phyloP scores from a whole-genome alignment of 225 moss, liverwort and hornwort species.

The Asterella californica region DNA sequence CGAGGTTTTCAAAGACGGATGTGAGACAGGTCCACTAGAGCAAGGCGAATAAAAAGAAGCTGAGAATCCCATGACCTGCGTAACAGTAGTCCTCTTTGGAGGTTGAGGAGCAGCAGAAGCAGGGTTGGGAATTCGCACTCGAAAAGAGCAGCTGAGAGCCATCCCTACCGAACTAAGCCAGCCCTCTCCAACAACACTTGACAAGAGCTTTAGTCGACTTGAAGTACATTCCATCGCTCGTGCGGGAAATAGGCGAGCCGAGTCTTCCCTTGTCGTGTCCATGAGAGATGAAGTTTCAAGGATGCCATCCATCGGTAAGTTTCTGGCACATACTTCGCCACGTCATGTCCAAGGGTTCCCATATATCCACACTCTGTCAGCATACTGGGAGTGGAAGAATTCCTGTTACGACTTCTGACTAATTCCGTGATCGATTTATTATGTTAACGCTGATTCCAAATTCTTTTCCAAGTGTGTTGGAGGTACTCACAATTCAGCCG shows the following conservation, averaged over 20 bases:
- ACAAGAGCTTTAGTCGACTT: too few species aligned
- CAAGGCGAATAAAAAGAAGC: neutral
- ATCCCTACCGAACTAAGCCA: neutral
- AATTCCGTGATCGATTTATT: too few species aligned
- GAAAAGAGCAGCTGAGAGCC: neutral
- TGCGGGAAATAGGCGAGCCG: neutral
- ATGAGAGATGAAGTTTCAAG: neutral
- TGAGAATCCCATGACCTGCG: neutral
- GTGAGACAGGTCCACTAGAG: neutral
- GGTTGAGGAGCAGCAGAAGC: neutral
- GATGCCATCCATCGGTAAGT: neutral
- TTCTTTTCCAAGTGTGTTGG: too few species aligned
- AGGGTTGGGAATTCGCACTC: neutral
- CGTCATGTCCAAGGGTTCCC: neutral
- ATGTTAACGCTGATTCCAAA: too few species aligned
- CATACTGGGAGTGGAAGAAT: too few species aligned
- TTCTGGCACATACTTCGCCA: neutral
- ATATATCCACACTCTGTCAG: neutral
- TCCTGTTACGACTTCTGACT: too few species aligned
- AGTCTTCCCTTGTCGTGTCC: neutral
- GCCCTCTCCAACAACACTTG: neutral
- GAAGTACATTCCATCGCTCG: neutral
- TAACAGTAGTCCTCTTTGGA: neutral
- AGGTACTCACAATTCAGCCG: too few species aligned
- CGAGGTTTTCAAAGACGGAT: neutral